Conservation (phyloP, 371 early-diverging fungal species). For the Apophysomyces ossiformis region DNA sequence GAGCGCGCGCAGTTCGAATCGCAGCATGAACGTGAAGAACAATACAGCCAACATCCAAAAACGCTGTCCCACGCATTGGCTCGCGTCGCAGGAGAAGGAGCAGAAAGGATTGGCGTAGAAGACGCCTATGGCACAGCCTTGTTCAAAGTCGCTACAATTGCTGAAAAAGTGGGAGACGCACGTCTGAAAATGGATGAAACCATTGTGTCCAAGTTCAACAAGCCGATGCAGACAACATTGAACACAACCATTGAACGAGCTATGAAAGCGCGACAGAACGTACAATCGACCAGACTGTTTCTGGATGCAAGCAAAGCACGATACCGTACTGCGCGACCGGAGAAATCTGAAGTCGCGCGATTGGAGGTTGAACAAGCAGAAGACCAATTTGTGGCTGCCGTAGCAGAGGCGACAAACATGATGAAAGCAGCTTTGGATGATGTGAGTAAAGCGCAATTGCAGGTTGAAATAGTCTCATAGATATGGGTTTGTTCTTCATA, state of each 20-base stretch:
- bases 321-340: slow-evolving; percentile 75
- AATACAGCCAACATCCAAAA: slow-evolving; percentile 56
- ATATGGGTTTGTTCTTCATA: slow-evolving; percentile 24
- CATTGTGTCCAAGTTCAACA: slow-evolving; percentile 72
- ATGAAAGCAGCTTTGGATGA: slow-evolving; percentile 91
- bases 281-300: slow-evolving; percentile 76
- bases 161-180: slow-evolving; percentile 82
- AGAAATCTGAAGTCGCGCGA: slow-evolving; percentile 70
- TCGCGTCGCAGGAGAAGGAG: slow-evolving; percentile 59
- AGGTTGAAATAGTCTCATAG: too few relatives aligned
- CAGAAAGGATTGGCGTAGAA: slow-evolving; percentile 68
- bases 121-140: slow-evolving; percentile 84
- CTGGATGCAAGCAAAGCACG: slow-evolving; percentile 84
- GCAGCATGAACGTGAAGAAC: slow-evolving; percentile 6
- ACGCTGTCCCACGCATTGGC: slow-evolving; percentile 76
- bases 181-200: slow-evolving; percentile 74
- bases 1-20: slow-evolving; percentile 44
- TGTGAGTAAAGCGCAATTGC: slow-evolving; percentile 31
- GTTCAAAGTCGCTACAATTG: slow-evolving; percentile 79
- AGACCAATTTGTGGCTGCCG: slow-evolving; percentile 88
- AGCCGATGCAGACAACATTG: slow-evolving; percentile 72
- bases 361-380: slow-evolving; percentile 89
- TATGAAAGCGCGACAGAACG: slow-evolving; percentile 82
- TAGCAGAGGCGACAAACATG: slow-evolving; percentile 89
- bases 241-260: slow-evolving; percentile 79